Conservation (phyloP, 2,329 filamentous ascomycete genomes). For the Aphanocladium album region DNA sequence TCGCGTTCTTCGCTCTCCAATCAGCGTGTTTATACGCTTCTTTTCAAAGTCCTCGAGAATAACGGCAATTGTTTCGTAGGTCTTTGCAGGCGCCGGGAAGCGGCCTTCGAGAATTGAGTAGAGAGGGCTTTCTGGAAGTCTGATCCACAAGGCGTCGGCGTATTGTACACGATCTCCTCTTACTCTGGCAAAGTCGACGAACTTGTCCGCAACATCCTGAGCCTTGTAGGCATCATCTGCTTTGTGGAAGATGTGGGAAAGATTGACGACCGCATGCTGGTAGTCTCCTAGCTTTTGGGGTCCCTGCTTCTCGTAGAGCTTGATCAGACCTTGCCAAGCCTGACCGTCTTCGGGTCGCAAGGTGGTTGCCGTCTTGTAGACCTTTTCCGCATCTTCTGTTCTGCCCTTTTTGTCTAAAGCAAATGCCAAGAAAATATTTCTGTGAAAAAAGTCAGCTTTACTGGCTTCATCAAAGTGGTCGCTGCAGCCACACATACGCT, state of each 20-base stretch:
- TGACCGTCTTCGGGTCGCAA: constrained; percentile 73
- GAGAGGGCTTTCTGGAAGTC: constrained; percentile 74
- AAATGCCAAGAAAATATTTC: constrained; percentile 82
- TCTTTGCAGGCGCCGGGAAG: constrained; percentile 71
- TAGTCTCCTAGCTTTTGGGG: constrained; percentile 66
- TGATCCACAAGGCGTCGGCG: constrained; percentile 67
- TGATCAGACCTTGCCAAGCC: constrained; percentile 85
- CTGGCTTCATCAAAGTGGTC: not conserved
- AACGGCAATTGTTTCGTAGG: constrained; percentile 76
- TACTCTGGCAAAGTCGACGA: constrained; percentile 66
- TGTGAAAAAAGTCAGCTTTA: constrained; percentile 26
- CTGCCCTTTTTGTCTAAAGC: constrained; percentile 72
- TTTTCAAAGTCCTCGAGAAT: constrained; percentile 83
- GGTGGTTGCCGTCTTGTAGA: constrained; percentile 67
- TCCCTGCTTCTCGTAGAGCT: constrained; percentile 76
- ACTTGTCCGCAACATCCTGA: constrained; percentile 71
- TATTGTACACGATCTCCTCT: constrained; percentile 70
- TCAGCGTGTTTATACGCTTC: constrained; percentile 81
- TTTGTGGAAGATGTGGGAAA: constrained; percentile 70
- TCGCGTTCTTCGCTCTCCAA: constrained; percentile 81
- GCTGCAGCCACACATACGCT: constrained; percentile 48
- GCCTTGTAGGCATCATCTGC: constrained; percentile 59
- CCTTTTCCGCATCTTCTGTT: constrained; percentile 66
- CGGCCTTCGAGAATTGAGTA: constrained; percentile 81
- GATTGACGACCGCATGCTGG: constrained; percentile 63